Evolutionary conservation across 768 basidiomycete species (phyloP).

Genomic region (Auriscalpium vulgare): DNA sequence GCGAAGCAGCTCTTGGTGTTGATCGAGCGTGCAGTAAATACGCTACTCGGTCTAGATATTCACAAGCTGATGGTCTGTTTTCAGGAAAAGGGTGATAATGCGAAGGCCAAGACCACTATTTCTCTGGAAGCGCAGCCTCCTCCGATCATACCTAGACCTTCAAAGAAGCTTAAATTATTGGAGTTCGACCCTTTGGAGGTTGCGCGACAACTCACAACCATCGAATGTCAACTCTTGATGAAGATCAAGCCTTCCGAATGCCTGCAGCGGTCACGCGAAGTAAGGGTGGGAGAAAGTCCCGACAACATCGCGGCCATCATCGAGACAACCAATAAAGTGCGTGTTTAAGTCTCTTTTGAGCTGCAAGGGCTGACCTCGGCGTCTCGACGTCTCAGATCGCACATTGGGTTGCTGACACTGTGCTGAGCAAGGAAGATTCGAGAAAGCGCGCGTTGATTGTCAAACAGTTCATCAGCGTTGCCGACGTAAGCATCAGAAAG

Average conservation of each 20-base stretch:
- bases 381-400: constrained; percentile 52
- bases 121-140: constrained; percentile 57
- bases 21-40: constrained; percentile 74
- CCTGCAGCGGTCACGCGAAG: constrained; percentile 73
- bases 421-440: constrained; percentile 76
- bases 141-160: constrained; percentile 64
- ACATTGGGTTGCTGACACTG: constrained; percentile 83
- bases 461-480: constrained; percentile 86
- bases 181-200: constrained; percentile 88
- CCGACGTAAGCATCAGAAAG: constrained; percentile 58
- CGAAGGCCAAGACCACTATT: constrained; percentile 49
- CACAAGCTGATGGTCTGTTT: not conserved
- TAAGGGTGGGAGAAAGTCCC: constrained; percentile 52
- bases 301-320: constrained; percentile 88
- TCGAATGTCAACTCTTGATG: constrained; percentile 83
- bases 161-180: constrained; percentile 67
- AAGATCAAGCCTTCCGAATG: constrained; percentile 88
- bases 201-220: constrained; percentile 86
- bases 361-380: not conserved
- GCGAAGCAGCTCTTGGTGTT: constrained; percentile 67
- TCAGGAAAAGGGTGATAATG: constrained; percentile 46
- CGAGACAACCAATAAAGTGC: constrained; percentile 77
- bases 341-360: constrained; percentile 14
- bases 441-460: constrained; percentile 73
- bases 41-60: constrained; percentile 1